Evolutionary conservation across 192 early-diverging fungal genomes (phyloP).

Genomic region (Coemansia sp.): DNA sequence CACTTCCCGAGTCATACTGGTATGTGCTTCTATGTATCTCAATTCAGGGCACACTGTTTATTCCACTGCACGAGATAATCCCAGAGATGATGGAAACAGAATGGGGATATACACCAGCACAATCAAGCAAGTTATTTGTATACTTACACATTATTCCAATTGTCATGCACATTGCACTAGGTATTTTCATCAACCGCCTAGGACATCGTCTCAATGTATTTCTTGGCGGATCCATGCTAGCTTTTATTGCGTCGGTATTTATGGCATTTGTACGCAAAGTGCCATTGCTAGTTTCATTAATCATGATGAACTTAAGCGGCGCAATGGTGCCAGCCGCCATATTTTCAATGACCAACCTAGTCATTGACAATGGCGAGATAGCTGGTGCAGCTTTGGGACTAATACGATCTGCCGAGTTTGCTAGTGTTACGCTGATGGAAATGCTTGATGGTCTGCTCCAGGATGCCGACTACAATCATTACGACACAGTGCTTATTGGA

Average conservation of each 20-base stretch:
- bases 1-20: conserved; percentile 56
- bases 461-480: conserved; percentile 51
- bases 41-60: conserved; percentile 51
- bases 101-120: conserved; percentile 43
- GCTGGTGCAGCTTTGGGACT: conserved; percentile 53
- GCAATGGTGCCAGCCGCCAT: conserved; percentile 46
- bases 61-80: conserved; percentile 48
- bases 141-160: conserved; percentile 60
- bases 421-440: conserved; percentile 55
- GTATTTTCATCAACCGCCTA: conserved; percentile 58
- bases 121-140: conserved; percentile 53
- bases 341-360: conserved; percentile 50
- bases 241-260: conserved; percentile 42
- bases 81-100: conserved; percentile 56
- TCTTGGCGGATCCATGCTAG: conserved; percentile 35
- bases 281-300: conserved; percentile 35
- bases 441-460: conserved; percentile 56
- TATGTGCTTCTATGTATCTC: conserved; percentile 43
- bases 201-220: conserved; percentile 55
- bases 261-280: conserved; percentile 38
- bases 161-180: conserved; percentile 55
- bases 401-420: conserved; percentile 54
- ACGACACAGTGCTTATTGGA: conserved; percentile 51
- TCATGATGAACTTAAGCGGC: conserved; percentile 46
- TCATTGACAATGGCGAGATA: conserved; percentile 49